phyloP scores from a whole-genome alignment of 192 early-diverging fungal species.

The Lobosporangium transversale region DNA sequence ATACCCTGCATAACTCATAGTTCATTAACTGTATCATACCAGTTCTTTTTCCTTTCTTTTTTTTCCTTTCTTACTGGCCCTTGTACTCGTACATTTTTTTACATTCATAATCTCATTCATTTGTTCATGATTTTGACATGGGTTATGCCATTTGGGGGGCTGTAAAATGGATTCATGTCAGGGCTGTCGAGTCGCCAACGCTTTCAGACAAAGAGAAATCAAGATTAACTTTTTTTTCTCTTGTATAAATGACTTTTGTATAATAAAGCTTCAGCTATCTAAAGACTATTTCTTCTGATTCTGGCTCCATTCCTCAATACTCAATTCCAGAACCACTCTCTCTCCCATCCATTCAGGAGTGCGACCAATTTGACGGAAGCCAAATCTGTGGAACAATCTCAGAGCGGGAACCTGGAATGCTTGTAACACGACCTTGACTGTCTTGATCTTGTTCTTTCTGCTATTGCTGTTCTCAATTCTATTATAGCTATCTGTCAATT shows the following conservation, averaged over 20 bases:
- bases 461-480: neutral
- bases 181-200: too few species aligned
- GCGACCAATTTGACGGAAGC: constrained; percentile 30
- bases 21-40: neutral
- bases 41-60: neutral
- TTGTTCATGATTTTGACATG: too few species aligned
- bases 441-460: constrained; percentile 17
- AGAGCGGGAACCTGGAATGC: constrained; percentile 29
- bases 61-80: neutral
- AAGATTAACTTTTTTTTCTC: too few species aligned
- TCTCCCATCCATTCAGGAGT: constrained; percentile 45
- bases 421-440: constrained; percentile 22
- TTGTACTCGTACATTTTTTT: neutral
- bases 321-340: constrained; percentile 33
- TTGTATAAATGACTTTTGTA: too few species aligned
- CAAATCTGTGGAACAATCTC: constrained; percentile 41
- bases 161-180: too few species aligned
- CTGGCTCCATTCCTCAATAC: constrained; percentile 32
- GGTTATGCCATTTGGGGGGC: too few species aligned
- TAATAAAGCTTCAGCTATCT: too few species aligned
- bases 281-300: too few species aligned
- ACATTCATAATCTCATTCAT: neutral
- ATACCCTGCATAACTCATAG: constrained; percentile 6
- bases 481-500: constrained; percentile 12
- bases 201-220: too few species aligned